Evolutionary conservation across 2,329 filamentous ascomycete species (phyloP).

Genomic region (Aspergillaceae sp.): DNA sequence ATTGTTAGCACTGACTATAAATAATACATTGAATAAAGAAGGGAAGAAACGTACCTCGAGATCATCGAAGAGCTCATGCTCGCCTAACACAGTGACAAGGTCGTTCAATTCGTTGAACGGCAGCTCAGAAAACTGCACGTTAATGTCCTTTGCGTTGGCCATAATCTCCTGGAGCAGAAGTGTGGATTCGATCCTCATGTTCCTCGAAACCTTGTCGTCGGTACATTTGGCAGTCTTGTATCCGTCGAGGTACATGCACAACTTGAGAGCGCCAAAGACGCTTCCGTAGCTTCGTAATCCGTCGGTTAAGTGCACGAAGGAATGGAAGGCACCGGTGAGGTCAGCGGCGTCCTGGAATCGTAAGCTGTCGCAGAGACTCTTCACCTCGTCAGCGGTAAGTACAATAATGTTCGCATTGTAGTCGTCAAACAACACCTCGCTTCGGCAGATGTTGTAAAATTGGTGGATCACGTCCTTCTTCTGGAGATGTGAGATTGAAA

Average conservation of each 20-base stretch:
- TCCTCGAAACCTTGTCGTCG: constrained; percentile 17
- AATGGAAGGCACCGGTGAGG: constrained; percentile 25
- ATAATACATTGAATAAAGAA: neutral
- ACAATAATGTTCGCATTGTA: constrained; percentile 25
- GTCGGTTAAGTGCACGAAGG: constrained; percentile 27
- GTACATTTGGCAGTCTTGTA: constrained; percentile 23
- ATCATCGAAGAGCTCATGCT: constrained; percentile 30
- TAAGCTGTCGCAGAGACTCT: constrained; percentile 21
- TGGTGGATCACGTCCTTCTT: constrained; percentile 22
- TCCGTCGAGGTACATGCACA: constrained; percentile 29
- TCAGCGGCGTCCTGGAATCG: constrained; percentile 27
- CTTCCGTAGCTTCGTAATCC: constrained; percentile 23
- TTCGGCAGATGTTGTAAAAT: constrained; percentile 26
- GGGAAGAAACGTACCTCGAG: constrained; percentile 19
- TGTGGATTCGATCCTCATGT: constrained; percentile 27
- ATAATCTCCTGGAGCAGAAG: constrained; percentile 28
- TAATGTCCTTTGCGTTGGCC: constrained; percentile 18
- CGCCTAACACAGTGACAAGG: constrained; percentile 28
- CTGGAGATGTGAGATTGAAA: constrained; percentile 19
- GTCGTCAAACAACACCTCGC: constrained; percentile 21
- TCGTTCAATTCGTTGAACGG: constrained; percentile 30
- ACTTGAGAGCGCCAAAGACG: constrained; percentile 28
- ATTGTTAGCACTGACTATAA: neutral
- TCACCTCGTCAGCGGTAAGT: constrained; percentile 19
- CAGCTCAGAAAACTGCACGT: constrained; percentile 26